phyloP scores from a whole-genome alignment of 2,329 filamentous ascomycete genomes.

The Sporothrix mexicana region DNA sequence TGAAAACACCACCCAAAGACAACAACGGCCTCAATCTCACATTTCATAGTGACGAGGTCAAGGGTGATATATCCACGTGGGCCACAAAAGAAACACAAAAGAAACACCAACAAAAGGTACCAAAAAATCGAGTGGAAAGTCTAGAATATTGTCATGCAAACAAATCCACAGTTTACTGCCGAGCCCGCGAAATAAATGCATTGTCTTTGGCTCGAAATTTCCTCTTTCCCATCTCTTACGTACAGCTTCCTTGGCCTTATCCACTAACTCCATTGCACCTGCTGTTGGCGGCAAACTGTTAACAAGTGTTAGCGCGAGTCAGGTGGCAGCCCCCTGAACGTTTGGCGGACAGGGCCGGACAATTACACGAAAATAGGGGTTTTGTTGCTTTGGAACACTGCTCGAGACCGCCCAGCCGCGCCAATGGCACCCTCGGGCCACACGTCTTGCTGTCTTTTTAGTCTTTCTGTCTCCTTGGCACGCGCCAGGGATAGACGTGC shows the following conservation, averaged over 20 bases:
- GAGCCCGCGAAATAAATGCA: not conserved
- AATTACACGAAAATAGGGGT: slow-evolving; percentile 5
- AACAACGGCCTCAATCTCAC: too few relatives aligned
- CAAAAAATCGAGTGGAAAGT: too few relatives aligned
- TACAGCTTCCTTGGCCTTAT: slow-evolving; percentile 11
- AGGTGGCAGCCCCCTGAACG: not conserved
- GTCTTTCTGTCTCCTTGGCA: slow-evolving; percentile 1
- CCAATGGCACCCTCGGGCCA: not conserved
- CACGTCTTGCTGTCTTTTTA: too few relatives aligned
- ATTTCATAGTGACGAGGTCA: too few relatives aligned
- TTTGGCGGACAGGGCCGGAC: not conserved
- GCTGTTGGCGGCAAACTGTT: slow-evolving; percentile 15
- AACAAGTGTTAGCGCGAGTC: not conserved
- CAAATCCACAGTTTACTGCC: not conserved
- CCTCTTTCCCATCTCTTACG: not conserved
- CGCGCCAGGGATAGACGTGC: slow-evolving; percentile 17
- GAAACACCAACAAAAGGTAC: too few relatives aligned
- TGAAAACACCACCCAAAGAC: too few relatives aligned
- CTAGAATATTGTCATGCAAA: too few relatives aligned
- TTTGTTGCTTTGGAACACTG: not conserved
- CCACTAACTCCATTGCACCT: not conserved
- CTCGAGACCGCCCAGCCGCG: not conserved
- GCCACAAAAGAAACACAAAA: too few relatives aligned
- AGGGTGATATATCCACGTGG: too few relatives aligned
- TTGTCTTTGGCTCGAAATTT: not conserved